Percentiles rank a stretch among this genome's conserved stretches.
These are phyloP conservation scores for Elymus sibiricus DNA, from an alignment of 176 grass and related monocot species.

Conservation along the genomic window DNA sequence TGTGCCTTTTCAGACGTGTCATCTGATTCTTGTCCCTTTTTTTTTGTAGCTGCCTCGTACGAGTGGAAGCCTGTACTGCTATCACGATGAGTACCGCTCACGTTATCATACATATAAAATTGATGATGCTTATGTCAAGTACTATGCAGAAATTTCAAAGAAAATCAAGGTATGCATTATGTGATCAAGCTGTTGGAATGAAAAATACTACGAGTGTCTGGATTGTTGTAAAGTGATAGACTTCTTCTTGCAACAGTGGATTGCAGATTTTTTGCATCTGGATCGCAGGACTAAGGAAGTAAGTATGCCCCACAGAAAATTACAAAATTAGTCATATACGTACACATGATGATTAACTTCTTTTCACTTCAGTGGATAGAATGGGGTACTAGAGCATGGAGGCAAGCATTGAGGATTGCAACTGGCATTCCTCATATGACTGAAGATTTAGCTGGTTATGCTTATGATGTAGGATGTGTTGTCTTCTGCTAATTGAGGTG, in stretches of 20 bases:
- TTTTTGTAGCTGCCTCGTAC: background rate
- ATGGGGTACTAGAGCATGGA: background rate
- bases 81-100: background rate
- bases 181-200: background rate
- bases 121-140: slow-evolving; percentile 18
- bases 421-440: background rate
- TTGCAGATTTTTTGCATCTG: background rate
- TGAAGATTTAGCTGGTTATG: background rate
- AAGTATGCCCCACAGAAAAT: background rate
- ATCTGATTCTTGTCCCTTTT: background rate
- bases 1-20: background rate
- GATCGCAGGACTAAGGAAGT: background rate
- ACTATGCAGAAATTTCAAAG: slow-evolving; percentile 3
- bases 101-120: background rate
- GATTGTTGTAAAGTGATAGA: background rate
- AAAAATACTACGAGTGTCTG: background rate
- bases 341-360: background rate
- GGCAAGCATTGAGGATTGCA: slow-evolving; percentile 22
- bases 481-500: background rate
- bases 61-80: background rate
- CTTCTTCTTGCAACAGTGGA: background rate
- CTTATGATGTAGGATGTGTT: background rate
- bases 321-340: background rate
- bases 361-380: background rate
- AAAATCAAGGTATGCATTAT: slow-evolving; percentile 17